Base-by-base conservation (phyloP, 129 eudicot genomes). In the Cynara cardunculus region DNA sequence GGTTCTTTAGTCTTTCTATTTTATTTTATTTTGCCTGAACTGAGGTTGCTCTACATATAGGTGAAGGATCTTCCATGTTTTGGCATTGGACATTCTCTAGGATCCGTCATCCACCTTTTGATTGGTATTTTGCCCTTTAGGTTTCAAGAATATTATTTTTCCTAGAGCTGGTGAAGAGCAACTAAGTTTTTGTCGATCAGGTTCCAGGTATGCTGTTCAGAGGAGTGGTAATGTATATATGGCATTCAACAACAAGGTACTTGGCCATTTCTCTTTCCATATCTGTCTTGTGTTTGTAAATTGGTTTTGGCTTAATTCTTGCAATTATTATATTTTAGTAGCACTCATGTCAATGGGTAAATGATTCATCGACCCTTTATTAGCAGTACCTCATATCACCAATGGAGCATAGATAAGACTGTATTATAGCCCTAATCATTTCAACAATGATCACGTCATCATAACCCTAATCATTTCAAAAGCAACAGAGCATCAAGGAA, bases 21-120 rank as follows among this genome's bases (percentile, higher is more conserved):
- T 61, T 68, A n/a, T 22, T 18, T 25, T 56, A 3, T 76, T 53
- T 70, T 22, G 68, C 19, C 41, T 59, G 56, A 44, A 75, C 35
- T 3, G 46, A 77, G 69, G 72, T 81, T 75, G 49, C 67, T 80
- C 13, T 67, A 13, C 76, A 25, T 39, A 27, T 83, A 94, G 99
- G 93, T 87, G 61, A 82, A 76, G 28, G 97, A 85, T 81, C 89
- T 95, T 82, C 99, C 99, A 83, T 80, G 87, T 44, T 95, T 95
- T 90, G 99, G 99, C 64, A 85, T 95, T 73, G 99, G 99, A 64
- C 99, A 95, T 87, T 95, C 99, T 87, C 82, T 95, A 64, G 99
- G 99, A 81, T 92, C 97, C 9, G 89, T 95, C 84, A 84, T 92
- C 80, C 99, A 95, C 78, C 97, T 95, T 80, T 86, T 95, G 84